Evolutionary conservation across 352 stramenopile genomes (phyloP), one percentile per base, ranked within the genome.

Genomic region (Phytophthora pisi): DNA sequence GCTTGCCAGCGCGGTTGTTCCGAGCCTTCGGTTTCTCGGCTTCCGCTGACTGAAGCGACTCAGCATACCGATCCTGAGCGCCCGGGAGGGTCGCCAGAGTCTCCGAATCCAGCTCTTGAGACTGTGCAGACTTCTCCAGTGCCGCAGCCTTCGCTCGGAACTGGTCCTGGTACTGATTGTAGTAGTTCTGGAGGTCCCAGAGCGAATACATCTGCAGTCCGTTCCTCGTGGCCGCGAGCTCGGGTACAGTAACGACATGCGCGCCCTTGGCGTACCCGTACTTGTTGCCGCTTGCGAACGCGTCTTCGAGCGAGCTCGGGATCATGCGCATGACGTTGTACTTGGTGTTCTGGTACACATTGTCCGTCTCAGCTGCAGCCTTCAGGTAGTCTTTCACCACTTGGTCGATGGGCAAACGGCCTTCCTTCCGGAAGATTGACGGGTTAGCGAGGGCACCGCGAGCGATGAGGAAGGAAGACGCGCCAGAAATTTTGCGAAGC

Each of bases 301-400:
- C 70, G 26, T 84, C 72, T n/a, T 91, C 81, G 24, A 75, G 73
- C 43, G 88, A 93, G 58, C 70, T 78, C 23, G 88, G 86, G 20
- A 96, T 68, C 88, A 96, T 96, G 26, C 88, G 82, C 60, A 78
- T 90, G 31, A 96, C 64, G 40, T 82, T 95, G 83, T 97, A 97
- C 81, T 97, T 97, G 63, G 88, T 92, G 76, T 97, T 97, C 56
- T 95, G 87, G 52, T 86, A 96, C 51, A 94, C 81, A 45, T 96
- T 96, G 78, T 97, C 90, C 3, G 77, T 88, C 76, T 95, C 86
- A 6, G 86, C 88, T 0, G 85, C 77, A 40, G 80, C 74, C 51
- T 83, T 79, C n/a, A 96, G 69, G 66, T 94, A 96, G 43, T 88
- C 82, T 1, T 77, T 55, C 16, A 91, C 82, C 55, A 92, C 87